phyloP scores from a whole-genome alignment of 2,329 filamentous ascomycete genomes.

The Colletotrichum coccodes region DNA sequence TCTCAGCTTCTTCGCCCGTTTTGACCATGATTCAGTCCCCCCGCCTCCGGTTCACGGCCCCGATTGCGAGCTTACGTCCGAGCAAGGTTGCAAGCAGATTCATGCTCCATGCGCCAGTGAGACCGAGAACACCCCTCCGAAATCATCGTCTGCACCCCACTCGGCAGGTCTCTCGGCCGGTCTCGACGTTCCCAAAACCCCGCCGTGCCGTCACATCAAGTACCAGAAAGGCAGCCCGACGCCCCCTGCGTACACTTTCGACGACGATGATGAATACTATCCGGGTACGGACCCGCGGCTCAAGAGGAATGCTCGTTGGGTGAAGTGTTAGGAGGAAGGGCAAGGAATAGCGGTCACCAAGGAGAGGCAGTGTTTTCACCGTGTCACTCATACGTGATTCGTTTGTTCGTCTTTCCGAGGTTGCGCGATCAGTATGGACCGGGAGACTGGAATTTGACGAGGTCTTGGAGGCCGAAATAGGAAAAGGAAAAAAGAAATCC shows the following conservation, averaged over 20 bases:
- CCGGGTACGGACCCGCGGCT: background rate
- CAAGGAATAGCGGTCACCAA: too few species aligned
- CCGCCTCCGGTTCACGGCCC: background rate
- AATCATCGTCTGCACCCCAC: background rate
- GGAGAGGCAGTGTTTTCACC: too few species aligned
- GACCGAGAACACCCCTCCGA: background rate
- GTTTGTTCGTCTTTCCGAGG: too few species aligned
- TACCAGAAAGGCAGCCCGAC: background rate
- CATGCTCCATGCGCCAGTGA: background rate
- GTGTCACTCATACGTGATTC: too few species aligned
- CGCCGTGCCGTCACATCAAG: background rate
- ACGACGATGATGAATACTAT: slow-evolving; percentile 24
- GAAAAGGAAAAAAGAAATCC: too few species aligned
- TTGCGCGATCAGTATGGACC: too few species aligned
- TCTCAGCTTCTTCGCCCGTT: background rate
- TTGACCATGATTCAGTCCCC: slow-evolving; percentile 4
- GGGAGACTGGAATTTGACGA: too few species aligned
- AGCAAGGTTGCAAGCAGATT: background rate
- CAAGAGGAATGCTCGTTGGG: background rate
- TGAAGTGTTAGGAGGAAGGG: too few species aligned
- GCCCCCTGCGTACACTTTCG: slow-evolving; percentile 11
- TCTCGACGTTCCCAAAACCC: slow-evolving; percentile 7
- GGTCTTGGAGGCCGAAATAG: too few species aligned
- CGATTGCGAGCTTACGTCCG: background rate
- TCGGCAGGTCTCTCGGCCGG: background rate